Conservation (phyloP, 306 rosid genomes). For the Malus sieversii region DNA sequence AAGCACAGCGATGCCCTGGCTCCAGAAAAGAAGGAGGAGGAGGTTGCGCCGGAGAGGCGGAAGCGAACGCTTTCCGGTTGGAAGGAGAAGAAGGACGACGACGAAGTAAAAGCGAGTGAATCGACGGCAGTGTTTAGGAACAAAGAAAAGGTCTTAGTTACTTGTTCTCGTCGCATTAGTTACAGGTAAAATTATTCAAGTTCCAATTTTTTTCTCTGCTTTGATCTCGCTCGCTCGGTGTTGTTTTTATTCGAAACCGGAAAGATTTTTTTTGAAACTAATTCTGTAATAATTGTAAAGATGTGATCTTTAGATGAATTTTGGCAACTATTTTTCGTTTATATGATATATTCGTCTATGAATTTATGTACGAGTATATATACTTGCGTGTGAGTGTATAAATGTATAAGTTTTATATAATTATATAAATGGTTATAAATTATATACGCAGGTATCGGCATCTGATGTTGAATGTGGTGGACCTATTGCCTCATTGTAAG, state of each 20-base stretch:
- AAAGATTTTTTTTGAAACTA: neutral
- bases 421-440: neutral
- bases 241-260: neutral
- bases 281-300: neutral
- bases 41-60: slow-evolving; percentile 65
- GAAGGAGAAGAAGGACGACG: slow-evolving; percentile 43
- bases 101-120: slow-evolving; percentile 3
- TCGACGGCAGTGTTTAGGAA: slow-evolving; percentile 49
- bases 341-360: neutral
- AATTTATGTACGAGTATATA: neutral
- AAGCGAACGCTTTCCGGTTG: slow-evolving; percentile 70
- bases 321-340: neutral
- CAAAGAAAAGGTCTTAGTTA: slow-evolving; percentile 84
- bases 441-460: slow-evolving; percentile 62
- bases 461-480: slow-evolving; percentile 87
- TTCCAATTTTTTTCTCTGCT: neutral
- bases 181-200: slow-evolving; percentile 43
- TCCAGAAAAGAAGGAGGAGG: slow-evolving; percentile 51
- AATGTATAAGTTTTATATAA: neutral
- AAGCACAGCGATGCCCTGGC: slow-evolving; percentile 50
- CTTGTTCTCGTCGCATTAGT: slow-evolving; percentile 88
- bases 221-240: neutral
- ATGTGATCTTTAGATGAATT: neutral
- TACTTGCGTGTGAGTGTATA: neutral
- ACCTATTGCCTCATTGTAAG: slow-evolving; percentile 86